Percentiles rank a stretch among this genome's conserved stretches.
Evolutionary conservation across 805 yeast species (phyloP).

Genomic region (Kodamaea neixiangensis): DNA sequence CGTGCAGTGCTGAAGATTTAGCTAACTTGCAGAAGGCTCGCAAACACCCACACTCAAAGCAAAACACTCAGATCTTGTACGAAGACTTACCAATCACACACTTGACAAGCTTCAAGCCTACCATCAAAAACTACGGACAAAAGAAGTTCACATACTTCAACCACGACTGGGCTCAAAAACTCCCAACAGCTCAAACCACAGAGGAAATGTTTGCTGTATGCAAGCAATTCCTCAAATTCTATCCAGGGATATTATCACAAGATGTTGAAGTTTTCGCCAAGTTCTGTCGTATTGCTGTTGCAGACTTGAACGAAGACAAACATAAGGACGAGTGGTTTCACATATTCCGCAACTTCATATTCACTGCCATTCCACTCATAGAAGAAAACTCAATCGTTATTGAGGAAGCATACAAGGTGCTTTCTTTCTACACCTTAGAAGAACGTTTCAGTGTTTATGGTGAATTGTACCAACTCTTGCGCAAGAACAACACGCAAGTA

Average conservation of each 20-base stretch:
- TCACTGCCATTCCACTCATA: slow-evolving; percentile 60
- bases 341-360: slow-evolving; percentile 62
- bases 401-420: slow-evolving; percentile 57
- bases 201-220: slow-evolving; percentile 52
- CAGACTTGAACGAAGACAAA: not conserved
- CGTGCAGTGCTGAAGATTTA: not conserved
- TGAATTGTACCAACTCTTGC: slow-evolving; percentile 61
- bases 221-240: slow-evolving; percentile 46
- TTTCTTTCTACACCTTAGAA: slow-evolving; percentile 57
- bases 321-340: slow-evolving; percentile 48
- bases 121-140: slow-evolving; percentile 21
- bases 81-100: slow-evolving; percentile 24
- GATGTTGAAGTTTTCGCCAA: slow-evolving; percentile 52
- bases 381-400: slow-evolving; percentile 60
- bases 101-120: slow-evolving; percentile 35
- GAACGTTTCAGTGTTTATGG: slow-evolving; percentile 78
- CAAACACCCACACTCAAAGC: slow-evolving; percentile 18
- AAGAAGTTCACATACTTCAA: slow-evolving; percentile 45
- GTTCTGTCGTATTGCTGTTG: slow-evolving; percentile 58
- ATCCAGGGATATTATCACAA: slow-evolving; percentile 56
- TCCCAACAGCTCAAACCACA: slow-evolving; percentile 38
- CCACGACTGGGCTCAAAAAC: slow-evolving; percentile 44
- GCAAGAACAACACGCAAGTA: slow-evolving; percentile 56
- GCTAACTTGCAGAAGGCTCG: not conserved
- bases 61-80: slow-evolving; percentile 26